Evolutionary conservation across 371 early-diverging fungal species (phyloP).

Genomic region (Furculomyces boomerangus): DNA sequence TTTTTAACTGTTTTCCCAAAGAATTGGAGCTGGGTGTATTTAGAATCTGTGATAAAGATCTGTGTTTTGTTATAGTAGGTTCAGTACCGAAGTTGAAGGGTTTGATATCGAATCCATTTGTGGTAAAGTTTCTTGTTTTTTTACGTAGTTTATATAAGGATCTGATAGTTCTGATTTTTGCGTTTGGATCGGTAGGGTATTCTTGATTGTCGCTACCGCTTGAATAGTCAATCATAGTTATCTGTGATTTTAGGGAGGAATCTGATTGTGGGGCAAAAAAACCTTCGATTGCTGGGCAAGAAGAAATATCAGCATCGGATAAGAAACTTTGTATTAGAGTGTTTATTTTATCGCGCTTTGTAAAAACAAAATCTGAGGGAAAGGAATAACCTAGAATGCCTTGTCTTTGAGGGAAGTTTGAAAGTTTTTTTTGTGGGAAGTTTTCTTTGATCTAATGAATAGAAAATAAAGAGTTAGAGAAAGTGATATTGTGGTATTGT

Average conservation of each 20-base stretch:
- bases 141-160: background rate
- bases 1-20: background rate
- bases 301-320: background rate
- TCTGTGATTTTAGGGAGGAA: background rate
- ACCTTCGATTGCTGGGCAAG: background rate
- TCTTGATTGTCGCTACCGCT: background rate
- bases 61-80: background rate
- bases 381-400: background rate
- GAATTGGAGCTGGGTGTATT: background rate
- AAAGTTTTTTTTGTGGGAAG: background rate
- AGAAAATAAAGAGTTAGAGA: background rate
- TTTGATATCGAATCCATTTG: background rate
- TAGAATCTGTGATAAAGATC: background rate
- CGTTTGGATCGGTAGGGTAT: background rate
- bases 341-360: background rate
- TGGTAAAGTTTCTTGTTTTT: background rate
- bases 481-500: background rate
- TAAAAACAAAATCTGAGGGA: background rate
- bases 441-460: background rate
- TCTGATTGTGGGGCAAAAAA: background rate
- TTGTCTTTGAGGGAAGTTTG: background rate
- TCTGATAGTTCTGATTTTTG: background rate
- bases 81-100: background rate
- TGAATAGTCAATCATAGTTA: background rate
- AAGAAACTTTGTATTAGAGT: background rate